Evolutionary conservation across 2,329 filamentous ascomycete genomes (phyloP).

Genomic region (Podosphaera aphanis): DNA sequence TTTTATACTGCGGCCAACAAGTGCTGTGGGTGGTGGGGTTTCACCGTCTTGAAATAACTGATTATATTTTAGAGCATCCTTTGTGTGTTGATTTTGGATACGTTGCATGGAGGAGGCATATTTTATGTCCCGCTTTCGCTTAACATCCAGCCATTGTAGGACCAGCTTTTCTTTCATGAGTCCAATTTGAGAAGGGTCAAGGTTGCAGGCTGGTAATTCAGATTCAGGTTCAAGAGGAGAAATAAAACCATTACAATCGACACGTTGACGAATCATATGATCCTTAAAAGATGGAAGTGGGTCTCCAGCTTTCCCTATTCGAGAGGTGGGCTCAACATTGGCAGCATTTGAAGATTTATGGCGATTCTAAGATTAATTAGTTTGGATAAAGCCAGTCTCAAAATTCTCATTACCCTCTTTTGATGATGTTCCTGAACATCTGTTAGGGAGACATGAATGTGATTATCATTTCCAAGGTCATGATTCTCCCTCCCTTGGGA

Average conservation of each 20-base stretch:
- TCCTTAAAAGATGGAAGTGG: slow-evolving; percentile 54
- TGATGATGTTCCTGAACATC: slow-evolving; percentile 18
- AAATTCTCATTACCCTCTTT: slow-evolving; percentile 2
- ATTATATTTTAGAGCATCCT: slow-evolving; percentile 50
- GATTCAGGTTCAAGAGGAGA: slow-evolving; percentile 39
- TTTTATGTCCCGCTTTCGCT: slow-evolving; percentile 46
- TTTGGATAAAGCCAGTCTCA: not conserved
- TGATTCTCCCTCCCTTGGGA: slow-evolving; percentile 63
- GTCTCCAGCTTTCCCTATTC: slow-evolving; percentile 73
- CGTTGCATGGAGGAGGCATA: slow-evolving; percentile 46
- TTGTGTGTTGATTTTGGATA: slow-evolving; percentile 49
- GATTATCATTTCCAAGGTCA: slow-evolving; percentile 54
- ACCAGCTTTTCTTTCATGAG: slow-evolving; percentile 61
- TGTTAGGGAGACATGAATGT: slow-evolving; percentile 49
- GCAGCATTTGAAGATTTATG: not conserved
- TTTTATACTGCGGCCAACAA: slow-evolving; percentile 40
- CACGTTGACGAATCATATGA: slow-evolving; percentile 80
- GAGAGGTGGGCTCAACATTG: slow-evolving; percentile 1
- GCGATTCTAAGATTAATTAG: not conserved
- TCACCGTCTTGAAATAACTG: slow-evolving; percentile 49
- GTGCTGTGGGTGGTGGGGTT: slow-evolving; percentile 57
- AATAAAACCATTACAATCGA: slow-evolving; percentile 56
- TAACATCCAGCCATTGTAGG: slow-evolving; percentile 59
- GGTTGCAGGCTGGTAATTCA: slow-evolving; percentile 39
- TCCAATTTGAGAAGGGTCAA: slow-evolving; percentile 44